Conservation (phyloP, 2,329 filamentous ascomycete species). For the Graphium sp. region DNA sequence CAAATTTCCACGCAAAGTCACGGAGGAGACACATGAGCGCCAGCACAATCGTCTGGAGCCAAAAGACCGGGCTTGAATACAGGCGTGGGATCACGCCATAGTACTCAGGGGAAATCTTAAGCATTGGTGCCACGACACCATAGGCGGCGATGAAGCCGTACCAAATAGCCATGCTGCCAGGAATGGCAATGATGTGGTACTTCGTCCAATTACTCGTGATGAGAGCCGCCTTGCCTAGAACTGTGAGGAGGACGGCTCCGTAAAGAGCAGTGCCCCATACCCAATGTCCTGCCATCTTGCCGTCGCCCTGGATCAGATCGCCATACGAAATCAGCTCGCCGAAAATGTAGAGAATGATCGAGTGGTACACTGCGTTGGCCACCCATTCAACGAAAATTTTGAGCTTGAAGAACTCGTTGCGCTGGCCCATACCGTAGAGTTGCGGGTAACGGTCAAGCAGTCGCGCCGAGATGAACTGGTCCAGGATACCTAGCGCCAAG, state of each 20-base stretch:
- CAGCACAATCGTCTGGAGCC: conserved; percentile 71
- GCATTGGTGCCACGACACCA: conserved; percentile 67
- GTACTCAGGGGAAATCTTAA: conserved; percentile 71
- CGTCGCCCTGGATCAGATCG: conserved; percentile 65
- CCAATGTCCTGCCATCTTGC: conserved; percentile 82
- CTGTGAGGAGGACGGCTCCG: conserved; percentile 81
- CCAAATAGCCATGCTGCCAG: conserved; percentile 85
- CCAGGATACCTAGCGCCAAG: conserved; percentile 86
- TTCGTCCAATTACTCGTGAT: conserved; percentile 99
- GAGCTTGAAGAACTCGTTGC: conserved; percentile 83
- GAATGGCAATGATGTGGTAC: conserved; percentile 89
- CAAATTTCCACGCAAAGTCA: conserved; percentile 95
- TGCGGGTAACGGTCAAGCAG: conserved; percentile 92
- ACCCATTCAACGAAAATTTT: conserved; percentile 91
- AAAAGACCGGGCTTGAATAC: conserved; percentile 73
- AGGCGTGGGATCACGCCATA: conserved; percentile 66
- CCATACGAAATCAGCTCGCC: conserved; percentile 65
- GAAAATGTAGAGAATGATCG: conserved; percentile 77
- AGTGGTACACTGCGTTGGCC: conserved; percentile 88
- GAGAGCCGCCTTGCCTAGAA: conserved; percentile 84
- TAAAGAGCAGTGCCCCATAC: conserved; percentile 95
- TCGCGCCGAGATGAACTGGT: conserved; percentile 92
- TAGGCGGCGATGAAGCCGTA: conserved; percentile 80
- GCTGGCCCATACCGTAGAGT: conserved; percentile 83
- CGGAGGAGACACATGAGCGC: conserved; percentile 68